Evolutionary conservation across 352 stramenopile genomes (phyloP), one percentile per base, ranked within the genome.

Genomic region (Pythium monospermum): DNA sequence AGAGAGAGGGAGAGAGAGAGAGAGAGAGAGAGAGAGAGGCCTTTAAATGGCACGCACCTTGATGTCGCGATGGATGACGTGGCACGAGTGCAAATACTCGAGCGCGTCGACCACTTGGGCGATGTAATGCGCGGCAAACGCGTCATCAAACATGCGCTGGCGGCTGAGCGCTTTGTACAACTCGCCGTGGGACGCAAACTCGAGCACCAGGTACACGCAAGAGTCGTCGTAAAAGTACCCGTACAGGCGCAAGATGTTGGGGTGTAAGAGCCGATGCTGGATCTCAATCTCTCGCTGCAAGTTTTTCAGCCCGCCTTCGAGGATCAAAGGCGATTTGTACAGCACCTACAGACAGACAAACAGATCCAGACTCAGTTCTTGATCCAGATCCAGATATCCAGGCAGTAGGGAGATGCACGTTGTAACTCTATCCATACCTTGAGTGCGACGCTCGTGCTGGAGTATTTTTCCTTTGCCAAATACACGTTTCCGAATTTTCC

Each of bases 401-500:
- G n/a, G n/a, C n/a, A n/a, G n/a, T n/a, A n/a, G n/a, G n/a, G n/a
- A n/a, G n/a, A n/a, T n/a, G n/a, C 40, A 16, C 8, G 7, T 30
- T 25, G 22, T 21, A 28, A 5, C 6, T 13, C 36, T 31, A 49
- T 42, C 66, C n/a, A n/a, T n/a, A 93, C 83, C 78, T 94, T 94
- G 2, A 94, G 66, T 25, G 83, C 83, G 13, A 92, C 79, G 37
- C 67, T 85, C 19, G 76, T 57, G 45, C 80, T 79, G 6, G 71
- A 76, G 37, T 59, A 63, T 36, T 83, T 86, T 36, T 91, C 76
- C 40, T 83, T 85, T 7, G 83, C 81, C 22, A 91, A 49, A 48
- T 94, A 94, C 2, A 94, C 80, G 40, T 92, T 91, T 18, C 83
- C 83, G 39, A 91, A 94, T 55, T 94, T 94, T 41, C 83, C 83